Evolutionary conservation across 2,329 filamentous ascomycete species (phyloP), one percentile per base, ranked within the genome.

Genomic region (Monosporascus sp.): DNA sequence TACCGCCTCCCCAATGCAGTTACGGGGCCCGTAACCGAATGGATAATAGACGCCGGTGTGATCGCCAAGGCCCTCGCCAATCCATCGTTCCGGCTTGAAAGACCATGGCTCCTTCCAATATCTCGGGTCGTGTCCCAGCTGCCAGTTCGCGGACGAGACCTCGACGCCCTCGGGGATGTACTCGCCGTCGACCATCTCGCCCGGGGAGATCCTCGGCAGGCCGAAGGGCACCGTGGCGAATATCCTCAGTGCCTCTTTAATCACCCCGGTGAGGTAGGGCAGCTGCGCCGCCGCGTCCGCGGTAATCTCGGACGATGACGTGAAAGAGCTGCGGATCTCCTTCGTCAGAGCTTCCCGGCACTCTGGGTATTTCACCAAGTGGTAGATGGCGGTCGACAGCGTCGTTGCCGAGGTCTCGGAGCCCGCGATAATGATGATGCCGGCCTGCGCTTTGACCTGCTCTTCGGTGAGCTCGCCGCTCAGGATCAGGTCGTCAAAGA

Each of bases 391-490:
- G 20, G 68, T 68, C 4, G 65, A 67, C 18, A 76, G 61, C 1
- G 67, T 65, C 1, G 70, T 71, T 0, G 73, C 67, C 0, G 70
- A 70, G 5, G 74, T 77, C 55, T 76, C 74, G 1, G 70, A 70
- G 8, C 74, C 73, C 2, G 74, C 74, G 17, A 72, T 63, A 35
- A 76, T 52, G 54, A 66, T 51, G 3, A 55, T 59, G 37, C 61
- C 56, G 7, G 60, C 55, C 22, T 61, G 53, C 20, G 58, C 60
- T 35, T 64, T 60, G 5, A 67, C 57, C 37, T 61, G 51, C 17
- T 37, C 31, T 52, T 62, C 59, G 17, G 50, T 45, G 8, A 57
- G 36, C 11, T 45, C 51, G n/a, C 49, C 55, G 14, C 54, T 52
- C 45, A 54, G 53, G 15, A 64, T 45, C 15, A 62, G 46, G 20